phyloP scores from a whole-genome alignment of 2,329 filamentous ascomycete genomes.

The Colletotrichum costaricense region DNA sequence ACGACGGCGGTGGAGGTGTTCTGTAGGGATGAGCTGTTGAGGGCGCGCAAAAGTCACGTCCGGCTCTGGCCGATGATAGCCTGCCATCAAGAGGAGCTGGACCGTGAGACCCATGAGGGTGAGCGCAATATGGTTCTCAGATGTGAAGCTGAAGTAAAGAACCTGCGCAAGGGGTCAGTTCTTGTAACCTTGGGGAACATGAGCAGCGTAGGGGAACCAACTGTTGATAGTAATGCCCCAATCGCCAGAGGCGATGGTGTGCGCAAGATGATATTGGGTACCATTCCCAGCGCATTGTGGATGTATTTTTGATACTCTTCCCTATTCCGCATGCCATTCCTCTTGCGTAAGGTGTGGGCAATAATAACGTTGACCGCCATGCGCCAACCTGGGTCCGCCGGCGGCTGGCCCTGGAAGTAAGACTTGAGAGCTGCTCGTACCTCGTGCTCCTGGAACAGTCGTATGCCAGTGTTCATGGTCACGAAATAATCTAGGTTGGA shows the following conservation, averaged over 20 bases:
- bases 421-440: slow-evolving; percentile 18
- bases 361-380: slow-evolving; percentile 28
- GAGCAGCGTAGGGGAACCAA: neutral
- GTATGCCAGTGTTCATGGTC: slow-evolving; percentile 1
- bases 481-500: slow-evolving; percentile 5
- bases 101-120: slow-evolving; percentile 12
- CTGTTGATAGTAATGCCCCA: slow-evolving; percentile 15
- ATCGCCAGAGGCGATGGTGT: slow-evolving; percentile 20
- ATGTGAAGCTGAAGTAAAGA: slow-evolving; percentile 22
- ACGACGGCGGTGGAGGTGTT: slow-evolving; percentile 18
- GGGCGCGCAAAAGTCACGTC: neutral
- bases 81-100: slow-evolving; percentile 20
- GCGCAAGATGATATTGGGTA: slow-evolving; percentile 21
- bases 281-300: slow-evolving; percentile 26
- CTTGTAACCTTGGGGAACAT: neutral
- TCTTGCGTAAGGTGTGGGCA: slow-evolving; percentile 14
- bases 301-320: slow-evolving; percentile 31
- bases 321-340: slow-evolving; percentile 21
- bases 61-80: slow-evolving; percentile 14
- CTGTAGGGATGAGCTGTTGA: neutral
- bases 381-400: slow-evolving; percentile 20
- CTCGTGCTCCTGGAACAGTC: slow-evolving; percentile 26
- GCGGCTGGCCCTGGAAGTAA: slow-evolving; percentile 27
- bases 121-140: slow-evolving; percentile 22
- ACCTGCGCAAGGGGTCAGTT: neutral